Evolutionary conservation across 176 grass and related monocot species (phyloP).

Genomic region (Rhynchospora pubera): DNA sequence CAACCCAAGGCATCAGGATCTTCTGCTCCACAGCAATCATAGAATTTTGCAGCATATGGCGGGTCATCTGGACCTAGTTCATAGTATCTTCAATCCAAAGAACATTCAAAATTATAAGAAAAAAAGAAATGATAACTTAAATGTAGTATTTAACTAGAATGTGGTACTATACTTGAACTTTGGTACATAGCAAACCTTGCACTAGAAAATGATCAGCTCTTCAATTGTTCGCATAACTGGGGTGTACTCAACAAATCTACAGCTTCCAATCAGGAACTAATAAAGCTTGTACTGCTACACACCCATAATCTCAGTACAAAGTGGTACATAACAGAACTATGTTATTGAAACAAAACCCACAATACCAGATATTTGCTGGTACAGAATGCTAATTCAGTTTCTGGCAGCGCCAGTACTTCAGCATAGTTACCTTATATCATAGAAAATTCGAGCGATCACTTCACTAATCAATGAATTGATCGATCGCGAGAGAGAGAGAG

Average conservation of each 20-base stretch:
- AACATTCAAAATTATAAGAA: not conserved
- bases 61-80: slow-evolving; percentile 66
- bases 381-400: not conserved
- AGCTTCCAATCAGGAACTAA: not conserved
- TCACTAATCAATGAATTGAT: not conserved
- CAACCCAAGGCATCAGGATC: slow-evolving; percentile 63
- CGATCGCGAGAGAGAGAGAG: not conserved
- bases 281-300: not conserved
- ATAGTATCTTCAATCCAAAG: slow-evolving; percentile 48
- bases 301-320: not conserved
- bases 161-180: not conserved
- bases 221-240: not conserved
- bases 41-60: slow-evolving; percentile 76
- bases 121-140: not conserved
- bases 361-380: not conserved
- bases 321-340: not conserved
- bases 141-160: not conserved
- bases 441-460: not conserved
- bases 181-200: not conserved
- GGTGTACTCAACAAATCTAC: not conserved
- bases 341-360: not conserved
- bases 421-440: not conserved
- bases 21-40: slow-evolving; percentile 87
- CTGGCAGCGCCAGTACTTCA: too few species aligned
- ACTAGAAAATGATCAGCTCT: not conserved